Percentiles rank a stretch among this genome's conserved stretches.
Evolutionary conservation across 2,329 filamentous ascomycete genomes (phyloP).

Genomic region (Aspergillus uvarum): DNA sequence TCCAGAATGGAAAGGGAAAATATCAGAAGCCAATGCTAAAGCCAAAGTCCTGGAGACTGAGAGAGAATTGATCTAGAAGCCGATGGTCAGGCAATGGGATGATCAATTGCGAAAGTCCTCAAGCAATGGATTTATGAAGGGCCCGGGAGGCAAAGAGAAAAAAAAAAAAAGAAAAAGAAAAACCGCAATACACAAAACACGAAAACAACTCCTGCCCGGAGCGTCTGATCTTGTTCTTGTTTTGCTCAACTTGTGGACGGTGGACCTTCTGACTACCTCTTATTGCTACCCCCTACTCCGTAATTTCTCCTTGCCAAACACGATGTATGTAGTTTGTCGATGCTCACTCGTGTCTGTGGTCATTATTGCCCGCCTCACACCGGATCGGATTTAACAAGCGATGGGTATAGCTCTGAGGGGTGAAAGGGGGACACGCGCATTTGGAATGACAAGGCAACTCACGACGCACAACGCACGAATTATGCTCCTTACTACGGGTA

Average conservation of each 20-base stretch:
- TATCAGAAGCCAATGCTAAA: too few species aligned
- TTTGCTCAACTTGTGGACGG: background rate
- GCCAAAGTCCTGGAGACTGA: too few species aligned
- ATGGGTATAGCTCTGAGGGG: background rate
- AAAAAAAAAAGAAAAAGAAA: background rate
- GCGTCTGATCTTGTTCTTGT: conserved; percentile 9
- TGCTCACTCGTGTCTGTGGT: conserved; percentile 5
- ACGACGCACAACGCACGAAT: too few species aligned
- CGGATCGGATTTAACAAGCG: conserved; percentile 5
- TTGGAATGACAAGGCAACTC: too few species aligned
- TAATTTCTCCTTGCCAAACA: background rate
- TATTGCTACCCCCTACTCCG: background rate
- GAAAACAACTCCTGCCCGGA: conserved; percentile 1
- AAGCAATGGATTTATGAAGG: background rate
- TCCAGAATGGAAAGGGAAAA: background rate
- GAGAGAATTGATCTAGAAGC: background rate
- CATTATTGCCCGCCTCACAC: conserved; percentile 5
- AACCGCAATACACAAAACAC: background rate
- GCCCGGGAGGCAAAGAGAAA: background rate
- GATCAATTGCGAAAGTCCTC: background rate
- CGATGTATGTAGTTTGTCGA: background rate
- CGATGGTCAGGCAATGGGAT: background rate
- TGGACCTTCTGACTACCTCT: background rate
- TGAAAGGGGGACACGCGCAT: too few species aligned
- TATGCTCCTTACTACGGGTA: too few species aligned